phyloP scores from a whole-genome alignment of 2,329 filamentous ascomycete genomes.

The Fusarium begoniae region DNA sequence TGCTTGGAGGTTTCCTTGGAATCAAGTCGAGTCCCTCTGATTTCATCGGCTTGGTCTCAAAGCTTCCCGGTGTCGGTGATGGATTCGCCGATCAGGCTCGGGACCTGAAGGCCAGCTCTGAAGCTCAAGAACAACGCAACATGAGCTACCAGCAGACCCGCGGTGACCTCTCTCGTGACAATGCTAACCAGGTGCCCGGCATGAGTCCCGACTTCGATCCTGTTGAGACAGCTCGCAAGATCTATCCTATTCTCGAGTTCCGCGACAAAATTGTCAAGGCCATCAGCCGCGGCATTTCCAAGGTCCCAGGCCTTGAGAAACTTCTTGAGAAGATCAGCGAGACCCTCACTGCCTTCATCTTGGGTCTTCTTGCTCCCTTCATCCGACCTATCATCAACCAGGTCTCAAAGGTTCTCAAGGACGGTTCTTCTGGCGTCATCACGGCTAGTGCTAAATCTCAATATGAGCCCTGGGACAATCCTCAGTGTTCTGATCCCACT shows the following conservation, averaged over 20 bases:
- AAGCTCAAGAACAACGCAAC: conserved; percentile 71
- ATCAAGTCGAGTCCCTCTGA: conserved; percentile 55
- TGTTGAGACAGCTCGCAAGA: conserved; percentile 78
- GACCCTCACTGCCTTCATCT: conserved; percentile 88
- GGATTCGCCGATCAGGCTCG: conserved; percentile 74
- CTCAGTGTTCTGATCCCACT: conserved; percentile 78
- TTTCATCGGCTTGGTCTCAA: conserved; percentile 77
- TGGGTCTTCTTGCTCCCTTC: conserved; percentile 91
- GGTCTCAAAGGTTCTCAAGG: conserved; percentile 84
- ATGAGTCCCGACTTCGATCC: conserved; percentile 82
- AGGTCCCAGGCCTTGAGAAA: conserved; percentile 88
- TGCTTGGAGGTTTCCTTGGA: conserved; percentile 55
- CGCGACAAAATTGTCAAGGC: conserved; percentile 91
- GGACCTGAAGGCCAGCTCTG: conserved; percentile 67
- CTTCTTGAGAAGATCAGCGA: conserved; percentile 96
- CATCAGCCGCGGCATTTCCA: conserved; percentile 86
- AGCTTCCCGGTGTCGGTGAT: conserved; percentile 76
- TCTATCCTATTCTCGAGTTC: conserved; percentile 95
- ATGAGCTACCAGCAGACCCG: conserved; percentile 44
- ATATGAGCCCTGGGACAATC: conserved; percentile 82
- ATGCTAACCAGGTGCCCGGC: conserved; percentile 71
- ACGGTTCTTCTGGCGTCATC: conserved; percentile 79
- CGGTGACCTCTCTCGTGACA: conserved; percentile 52
- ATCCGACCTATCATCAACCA: conserved; percentile 90
- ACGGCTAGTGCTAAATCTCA: conserved; percentile 76